Percentiles rank a stretch among this genome's conserved stretches.
These are phyloP conservation scores for Cudoniella acicularis DNA, from an alignment of 495 filamentous ascomycete genomes.

Conservation along the genomic window DNA sequence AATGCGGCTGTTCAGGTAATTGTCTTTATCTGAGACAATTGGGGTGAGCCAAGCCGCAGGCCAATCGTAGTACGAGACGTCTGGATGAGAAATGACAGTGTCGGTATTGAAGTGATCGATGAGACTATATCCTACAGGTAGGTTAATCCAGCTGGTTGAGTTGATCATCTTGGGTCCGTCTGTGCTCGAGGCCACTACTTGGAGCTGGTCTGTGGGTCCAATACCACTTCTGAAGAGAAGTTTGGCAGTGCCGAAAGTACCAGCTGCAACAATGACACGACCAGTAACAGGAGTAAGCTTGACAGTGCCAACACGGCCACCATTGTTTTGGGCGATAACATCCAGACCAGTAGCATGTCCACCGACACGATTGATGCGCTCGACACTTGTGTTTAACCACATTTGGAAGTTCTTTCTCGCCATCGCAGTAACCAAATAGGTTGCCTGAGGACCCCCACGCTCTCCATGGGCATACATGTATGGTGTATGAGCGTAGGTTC, in stretches of 20 bases:
- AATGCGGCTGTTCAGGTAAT: conserved; percentile 46
- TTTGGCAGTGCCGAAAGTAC: conserved; percentile 70
- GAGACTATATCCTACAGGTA: conserved; percentile 72
- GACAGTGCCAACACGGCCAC: conserved; percentile 56
- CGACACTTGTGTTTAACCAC: conserved; percentile 60
- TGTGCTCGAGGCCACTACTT: conserved; percentile 46
- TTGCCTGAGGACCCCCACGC: conserved; percentile 68
- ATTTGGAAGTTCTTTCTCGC: conserved; percentile 62
- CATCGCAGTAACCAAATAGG: conserved; percentile 65
- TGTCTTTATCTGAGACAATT: conserved; percentile 38
- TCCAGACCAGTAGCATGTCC: conserved; percentile 64
- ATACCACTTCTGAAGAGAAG: conserved; percentile 66
- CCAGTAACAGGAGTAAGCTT: conserved; percentile 56
- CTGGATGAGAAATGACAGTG: conserved; percentile 56
- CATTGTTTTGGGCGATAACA: conserved; percentile 50
- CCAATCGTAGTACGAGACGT: conserved; percentile 21
- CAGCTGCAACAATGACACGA: conserved; percentile 64
- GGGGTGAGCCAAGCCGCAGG: conserved; percentile 28
- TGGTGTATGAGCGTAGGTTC: conserved; percentile 60
- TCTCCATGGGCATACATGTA: conserved; percentile 67
- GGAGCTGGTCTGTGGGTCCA: conserved; percentile 58
- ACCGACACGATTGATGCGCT: conserved; percentile 59
- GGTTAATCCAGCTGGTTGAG: conserved; percentile 58
- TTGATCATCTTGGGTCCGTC: conserved; percentile 53
- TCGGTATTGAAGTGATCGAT: conserved; percentile 74